Evolutionary conservation across 352 stramenopile genomes (phyloP).

Genomic region (Globisporangium ultimum): DNA sequence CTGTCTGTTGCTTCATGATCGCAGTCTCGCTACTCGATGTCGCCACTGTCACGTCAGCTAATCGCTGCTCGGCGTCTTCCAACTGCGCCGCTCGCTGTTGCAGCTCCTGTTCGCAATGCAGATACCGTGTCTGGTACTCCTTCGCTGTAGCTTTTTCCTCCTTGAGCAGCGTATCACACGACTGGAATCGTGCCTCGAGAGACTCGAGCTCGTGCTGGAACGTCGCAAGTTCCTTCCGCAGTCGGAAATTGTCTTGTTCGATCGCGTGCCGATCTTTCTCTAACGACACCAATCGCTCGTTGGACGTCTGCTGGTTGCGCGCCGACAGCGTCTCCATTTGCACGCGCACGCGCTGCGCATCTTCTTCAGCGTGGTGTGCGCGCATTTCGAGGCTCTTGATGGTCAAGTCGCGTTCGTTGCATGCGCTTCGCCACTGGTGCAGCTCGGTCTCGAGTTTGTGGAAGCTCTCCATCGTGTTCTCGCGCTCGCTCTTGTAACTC

Average conservation of each 20-base stretch:
- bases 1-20: constrained; percentile 32
- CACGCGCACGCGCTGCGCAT: constrained; percentile 35
- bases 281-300: constrained; percentile 48
- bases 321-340: constrained; percentile 35
- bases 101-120: constrained; percentile 22
- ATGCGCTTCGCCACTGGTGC: constrained; percentile 33
- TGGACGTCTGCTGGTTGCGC: constrained; percentile 43
- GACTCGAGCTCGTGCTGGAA: constrained; percentile 49
- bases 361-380: constrained; percentile 35
- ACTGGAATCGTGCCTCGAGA: constrained; percentile 40
- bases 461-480: constrained; percentile 36
- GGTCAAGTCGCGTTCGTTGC: constrained; percentile 35
- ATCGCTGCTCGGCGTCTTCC: constrained; percentile 43
- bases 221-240: constrained; percentile 38
- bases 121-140: constrained; percentile 30
- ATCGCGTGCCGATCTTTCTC: constrained; percentile 49
- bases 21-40: constrained; percentile 32
- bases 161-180: constrained; percentile 31
- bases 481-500: constrained; percentile 39
- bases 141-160: constrained; percentile 35
- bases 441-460: constrained; percentile 45
- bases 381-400: constrained; percentile 43
- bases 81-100: constrained; percentile 21
- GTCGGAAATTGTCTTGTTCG: constrained; percentile 51
- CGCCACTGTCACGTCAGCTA: constrained; percentile 28